Conservation (phyloP, 257 asterid species). For the Lycium ferocissimum region DNA sequence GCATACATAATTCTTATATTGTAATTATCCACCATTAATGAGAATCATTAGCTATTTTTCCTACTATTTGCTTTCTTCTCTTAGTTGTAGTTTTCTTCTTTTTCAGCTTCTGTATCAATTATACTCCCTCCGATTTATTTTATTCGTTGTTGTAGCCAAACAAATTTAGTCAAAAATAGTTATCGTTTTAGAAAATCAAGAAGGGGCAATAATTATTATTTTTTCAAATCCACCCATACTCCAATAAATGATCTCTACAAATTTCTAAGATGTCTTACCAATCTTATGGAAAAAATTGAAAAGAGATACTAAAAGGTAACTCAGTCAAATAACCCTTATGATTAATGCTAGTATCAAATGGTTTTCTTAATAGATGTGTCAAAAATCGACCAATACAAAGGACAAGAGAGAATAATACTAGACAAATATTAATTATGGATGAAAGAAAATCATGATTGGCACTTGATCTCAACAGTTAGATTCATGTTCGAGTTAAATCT, state of each 20-base stretch:
- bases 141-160: no score
- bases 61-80: no score
- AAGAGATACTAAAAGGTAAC: background rate
- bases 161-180: no score
- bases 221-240: background rate
- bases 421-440: background rate
- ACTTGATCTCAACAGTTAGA: background rate
- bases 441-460: background rate
- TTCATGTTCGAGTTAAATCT: constrained; percentile 4
- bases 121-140: no score
- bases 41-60: no score
- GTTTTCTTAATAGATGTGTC: background rate
- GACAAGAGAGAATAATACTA: background rate
- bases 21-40: background rate
- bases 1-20: background rate
- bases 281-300: background rate
- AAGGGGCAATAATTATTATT: background rate
- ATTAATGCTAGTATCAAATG: background rate
- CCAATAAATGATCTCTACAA: background rate
- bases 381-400: background rate
- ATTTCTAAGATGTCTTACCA: background rate
- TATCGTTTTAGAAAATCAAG: background rate
- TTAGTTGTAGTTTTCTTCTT: no score
- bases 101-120: no score
- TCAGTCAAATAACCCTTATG: background rate